These are phyloP conservation scores for Handroanthus guayacan DNA, from an alignment of 257 asterid genomes.

Conservation along the genomic window DNA sequence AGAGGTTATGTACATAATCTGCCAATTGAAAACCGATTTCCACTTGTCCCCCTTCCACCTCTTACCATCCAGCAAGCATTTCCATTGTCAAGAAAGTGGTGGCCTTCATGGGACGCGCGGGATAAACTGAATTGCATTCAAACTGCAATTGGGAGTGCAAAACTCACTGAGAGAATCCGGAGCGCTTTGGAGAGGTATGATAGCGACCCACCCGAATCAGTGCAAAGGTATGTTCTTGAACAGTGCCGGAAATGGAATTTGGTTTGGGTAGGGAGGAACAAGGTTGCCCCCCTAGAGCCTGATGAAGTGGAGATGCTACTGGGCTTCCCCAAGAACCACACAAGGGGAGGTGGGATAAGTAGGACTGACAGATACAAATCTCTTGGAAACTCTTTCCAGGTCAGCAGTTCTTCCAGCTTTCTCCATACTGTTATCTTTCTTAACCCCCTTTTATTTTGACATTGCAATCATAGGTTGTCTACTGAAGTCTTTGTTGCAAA, in stretches of 20 bases:
- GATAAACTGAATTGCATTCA: conserved; percentile 64
- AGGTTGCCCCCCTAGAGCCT: conserved; percentile 84
- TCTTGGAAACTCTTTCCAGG: conserved; percentile 93
- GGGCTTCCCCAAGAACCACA: conserved; percentile 88
- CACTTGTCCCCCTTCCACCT: conserved; percentile 65
- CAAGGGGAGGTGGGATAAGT: conserved; percentile 93
- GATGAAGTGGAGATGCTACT: conserved; percentile 82
- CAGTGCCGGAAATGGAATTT: conserved; percentile 91
- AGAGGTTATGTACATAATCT: conserved; percentile 71
- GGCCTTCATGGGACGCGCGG: conserved; percentile 73
- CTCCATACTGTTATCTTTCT: neutral
- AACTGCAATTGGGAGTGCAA: conserved; percentile 59
- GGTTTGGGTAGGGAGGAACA: conserved; percentile 90
- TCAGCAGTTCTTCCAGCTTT: conserved; percentile 29
- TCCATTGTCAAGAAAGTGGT: conserved; percentile 59
- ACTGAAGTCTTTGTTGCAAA: no score
- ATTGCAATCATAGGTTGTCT: no score
- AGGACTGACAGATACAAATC: conserved; percentile 87
- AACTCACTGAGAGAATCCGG: conserved; percentile 54
- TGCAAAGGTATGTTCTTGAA: conserved; percentile 55
- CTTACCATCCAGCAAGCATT: conserved; percentile 59
- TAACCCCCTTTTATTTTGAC: no score
- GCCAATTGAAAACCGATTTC: conserved; percentile 60
- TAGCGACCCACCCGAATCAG: conserved; percentile 62
- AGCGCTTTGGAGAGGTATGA: conserved; percentile 51